Evolutionary conservation across 345 rosid species (phyloP).

Genomic region (Reutealis trisperma): DNA sequence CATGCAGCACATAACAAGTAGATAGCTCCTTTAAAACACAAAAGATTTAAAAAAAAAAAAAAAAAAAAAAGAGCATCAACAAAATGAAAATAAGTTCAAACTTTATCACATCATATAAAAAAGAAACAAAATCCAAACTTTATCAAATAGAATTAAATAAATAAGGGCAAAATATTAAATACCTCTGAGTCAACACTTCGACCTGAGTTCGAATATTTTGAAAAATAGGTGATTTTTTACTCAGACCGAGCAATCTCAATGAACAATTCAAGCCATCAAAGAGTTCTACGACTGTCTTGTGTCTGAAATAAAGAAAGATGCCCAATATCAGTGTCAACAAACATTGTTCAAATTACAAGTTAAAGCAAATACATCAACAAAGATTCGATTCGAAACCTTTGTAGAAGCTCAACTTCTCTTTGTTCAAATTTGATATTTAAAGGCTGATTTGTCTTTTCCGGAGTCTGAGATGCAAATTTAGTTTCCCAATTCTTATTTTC

Average conservation of each 20-base stretch:
- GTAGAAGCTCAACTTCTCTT: constrained; percentile 19
- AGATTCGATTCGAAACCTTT: constrained; percentile 21
- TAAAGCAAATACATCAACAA: background rate
- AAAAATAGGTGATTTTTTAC: constrained; percentile 42
- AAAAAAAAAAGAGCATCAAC: background rate
- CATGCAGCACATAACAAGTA: background rate
- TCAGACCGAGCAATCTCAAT: constrained; percentile 44
- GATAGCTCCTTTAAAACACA: constrained; percentile 1
- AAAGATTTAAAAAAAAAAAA: background rate
- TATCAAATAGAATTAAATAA: background rate
- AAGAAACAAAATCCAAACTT: background rate
- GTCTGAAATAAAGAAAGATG: constrained; percentile 22
- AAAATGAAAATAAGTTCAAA: background rate
- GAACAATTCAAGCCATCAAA: constrained; percentile 47
- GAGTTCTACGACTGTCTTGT: constrained; percentile 32
- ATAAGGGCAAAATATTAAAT: background rate
- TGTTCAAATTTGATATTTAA: constrained; percentile 9
- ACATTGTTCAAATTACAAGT: background rate
- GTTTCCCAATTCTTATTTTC: constrained; percentile 13
- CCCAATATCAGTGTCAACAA: background rate
- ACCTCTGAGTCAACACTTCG: constrained; percentile 48
- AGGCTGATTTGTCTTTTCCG: constrained; percentile 35
- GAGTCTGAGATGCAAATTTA: constrained; percentile 37
- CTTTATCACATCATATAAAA: background rate
- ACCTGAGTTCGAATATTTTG: constrained; percentile 46